Evolutionary conservation across 805 yeast species (phyloP).

Genomic region (Starmera amethionina): DNA sequence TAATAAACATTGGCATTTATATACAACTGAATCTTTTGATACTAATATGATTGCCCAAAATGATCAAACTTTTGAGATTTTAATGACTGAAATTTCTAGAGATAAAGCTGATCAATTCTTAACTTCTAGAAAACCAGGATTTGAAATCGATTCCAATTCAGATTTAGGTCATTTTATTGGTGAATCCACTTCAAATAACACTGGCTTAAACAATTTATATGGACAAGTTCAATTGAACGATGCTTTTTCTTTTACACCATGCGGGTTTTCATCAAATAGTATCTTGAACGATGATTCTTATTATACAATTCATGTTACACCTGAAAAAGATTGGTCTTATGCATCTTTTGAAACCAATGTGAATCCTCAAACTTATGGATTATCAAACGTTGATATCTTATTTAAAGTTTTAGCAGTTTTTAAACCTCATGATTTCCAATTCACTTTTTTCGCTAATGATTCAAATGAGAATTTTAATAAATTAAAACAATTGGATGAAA

Average conservation of each 20-base stretch:
- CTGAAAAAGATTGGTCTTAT: constrained; percentile 89
- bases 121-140: constrained; percentile 33
- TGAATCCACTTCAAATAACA: constrained; percentile 47
- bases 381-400: constrained; percentile 45
- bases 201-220: constrained; percentile 57
- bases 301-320: constrained; percentile 88
- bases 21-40: constrained; percentile 40
- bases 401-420: constrained; percentile 52
- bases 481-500: constrained; percentile 22
- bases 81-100: constrained; percentile 79
- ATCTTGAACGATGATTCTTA: constrained; percentile 52
- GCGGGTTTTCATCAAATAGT: constrained; percentile 91
- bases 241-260: constrained; percentile 86
- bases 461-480: constrained; percentile 23
- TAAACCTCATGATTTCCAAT: constrained; percentile 67
- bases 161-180: constrained; percentile 84
- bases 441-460: constrained; percentile 35
- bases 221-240: constrained; percentile 48
- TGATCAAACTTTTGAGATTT: constrained; percentile 77
- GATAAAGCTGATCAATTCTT: constrained; percentile 48
- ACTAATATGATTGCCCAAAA: constrained; percentile 11
- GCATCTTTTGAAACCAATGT: constrained; percentile 93
- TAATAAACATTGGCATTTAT: constrained; percentile 87
- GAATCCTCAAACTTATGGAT: constrained; percentile 31
- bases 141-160: constrained; percentile 35